Evolutionary conservation across 148 eudicot genomes (phyloP), one percentile per base, ranked within the genome.

Genomic region (Nepenthes gracilis): DNA sequence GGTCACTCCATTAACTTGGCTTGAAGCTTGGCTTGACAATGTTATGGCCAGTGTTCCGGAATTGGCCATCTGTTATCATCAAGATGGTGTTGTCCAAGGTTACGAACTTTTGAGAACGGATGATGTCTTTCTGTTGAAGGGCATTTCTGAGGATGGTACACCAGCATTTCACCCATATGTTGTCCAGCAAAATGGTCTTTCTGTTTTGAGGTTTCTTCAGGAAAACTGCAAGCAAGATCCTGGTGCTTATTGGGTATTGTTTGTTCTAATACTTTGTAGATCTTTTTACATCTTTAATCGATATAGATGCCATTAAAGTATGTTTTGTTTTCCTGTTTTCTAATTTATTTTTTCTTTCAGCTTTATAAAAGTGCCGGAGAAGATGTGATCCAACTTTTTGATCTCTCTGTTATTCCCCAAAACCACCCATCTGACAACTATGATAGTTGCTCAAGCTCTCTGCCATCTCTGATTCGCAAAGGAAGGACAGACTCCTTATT

Each of bases 11-110:
- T 55, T 93, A 64, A 81, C 95, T 71, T 93, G 99, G 99, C 95
- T 93, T 64, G 99, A 93, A 68, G 99, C 99, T 1, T 93, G 99
- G 99, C 78, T 93, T 64, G 99, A 93, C 72, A 93, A 93, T 77
- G 82, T 88, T 59, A 88, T 93, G 95, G 99, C 99, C 36, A 86
- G 91, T 78, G 96, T 93, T 69, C 99, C 96, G 32, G 99, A 93
- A 78, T 70, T 93, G 71, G 99, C 99, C 53, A 88, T 93, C 59
- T 93, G 99, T 77, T 93, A 93, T 65, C 99, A 93, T 81, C 67
- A 79, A 71, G 78, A 84, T 76, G 99, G 99, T 54, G 99, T 93
- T n/a, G 96, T 93, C 70, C 93, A 88, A 78, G 91, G 99, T 58
- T 93, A 93, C 60, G 99, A 93, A 75, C 96, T 93, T 51, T 60